Conservation (phyloP, 495 filamentous ascomycete species). For the Hypomontagnella submonticulosa region DNA sequence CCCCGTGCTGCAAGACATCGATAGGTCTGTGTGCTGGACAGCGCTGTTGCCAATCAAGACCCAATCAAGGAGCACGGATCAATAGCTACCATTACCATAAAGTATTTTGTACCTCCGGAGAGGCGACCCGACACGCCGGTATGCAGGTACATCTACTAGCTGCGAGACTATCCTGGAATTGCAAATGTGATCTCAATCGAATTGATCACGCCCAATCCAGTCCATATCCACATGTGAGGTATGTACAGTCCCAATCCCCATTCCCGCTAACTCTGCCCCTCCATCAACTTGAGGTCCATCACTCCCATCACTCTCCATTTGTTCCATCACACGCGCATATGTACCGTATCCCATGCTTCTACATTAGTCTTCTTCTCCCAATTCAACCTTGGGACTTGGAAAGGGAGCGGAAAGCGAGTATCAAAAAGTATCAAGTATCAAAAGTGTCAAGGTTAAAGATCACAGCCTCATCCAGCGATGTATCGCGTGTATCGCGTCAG, state of each 20-base stretch:
- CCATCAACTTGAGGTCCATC: slow-evolving; percentile 1
- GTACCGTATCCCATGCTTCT: slow-evolving; percentile 13
- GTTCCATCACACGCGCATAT: slow-evolving; percentile 10
- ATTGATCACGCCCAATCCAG: slow-evolving; percentile 16
- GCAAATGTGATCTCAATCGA: slow-evolving; percentile 35
- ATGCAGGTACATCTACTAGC: slow-evolving; percentile 52
- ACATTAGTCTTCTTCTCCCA: too few relatives aligned
- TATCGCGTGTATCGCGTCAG: neutral
- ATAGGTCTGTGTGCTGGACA: slow-evolving; percentile 38
- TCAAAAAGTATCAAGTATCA: too few relatives aligned
- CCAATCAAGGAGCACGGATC: slow-evolving; percentile 33
- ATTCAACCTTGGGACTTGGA: too few relatives aligned
- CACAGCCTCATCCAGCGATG: slow-evolving; percentile 2
- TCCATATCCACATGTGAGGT: too few relatives aligned
- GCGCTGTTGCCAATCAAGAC: too few relatives aligned
- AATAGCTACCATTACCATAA: slow-evolving; percentile 9
- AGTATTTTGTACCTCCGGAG: slow-evolving; percentile 46
- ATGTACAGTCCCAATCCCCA: slow-evolving; percentile 21
- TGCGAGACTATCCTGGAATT: slow-evolving; percentile 27
- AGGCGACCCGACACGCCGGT: slow-evolving; percentile 49
- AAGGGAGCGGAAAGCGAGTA: too few relatives aligned
- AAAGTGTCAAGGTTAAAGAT: too few relatives aligned
- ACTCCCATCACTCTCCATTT: neutral
- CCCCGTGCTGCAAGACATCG: slow-evolving; percentile 47
- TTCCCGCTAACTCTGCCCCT: slow-evolving; percentile 8